Evolutionary conservation across 345 rosid species (phyloP), one percentile per base, ranked within the genome.

Genomic region (Pugionium cornutum): DNA sequence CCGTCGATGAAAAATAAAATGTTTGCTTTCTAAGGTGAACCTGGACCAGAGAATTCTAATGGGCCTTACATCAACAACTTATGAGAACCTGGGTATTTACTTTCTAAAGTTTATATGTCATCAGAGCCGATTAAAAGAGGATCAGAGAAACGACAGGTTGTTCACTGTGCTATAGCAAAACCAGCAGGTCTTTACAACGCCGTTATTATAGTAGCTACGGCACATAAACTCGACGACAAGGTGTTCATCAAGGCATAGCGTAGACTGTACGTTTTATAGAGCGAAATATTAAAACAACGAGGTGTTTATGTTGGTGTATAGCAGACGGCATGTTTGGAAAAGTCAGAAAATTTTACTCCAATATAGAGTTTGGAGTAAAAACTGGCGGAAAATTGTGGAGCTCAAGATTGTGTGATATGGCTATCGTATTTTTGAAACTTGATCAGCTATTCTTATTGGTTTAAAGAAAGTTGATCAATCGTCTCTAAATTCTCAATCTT

Each of bases 41-140:
- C 8, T 32, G 41, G 28, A 18, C 46, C 32, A 6, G 1, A 9
- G 1, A 35, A 5, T 35, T 61, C 4, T 27, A 34, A 62, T 48
- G 67, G 67, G 67, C 67, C 67, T 36, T 37, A 35, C n/a, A 9
- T 64, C 8, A 53, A 27, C 2, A 7, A 6, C 29, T 43, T 4
- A 53, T 6, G 9, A 33, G 1, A 26, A 6, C 26, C 1, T 66
- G 35, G 53, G 61, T 18, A 35, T 1, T 42, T 53, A 4, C 25
- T 7, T 47, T 30, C 4, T 35, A 48, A 46, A 50, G 35, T 2
- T 11, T 5, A 7, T 39, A 29, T 11, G 11, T 35, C 4, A 45
- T 4, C 2, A 37, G 3, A 48, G 58, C 59, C 67, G 53, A 34
- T 11, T n/a, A 39, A 35, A 0, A n/a, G n/a, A 2, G 1, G 2